Base-by-base conservation (phyloP, 805 yeast genomes). In the Debaryomyces tyrocola region DNA sequence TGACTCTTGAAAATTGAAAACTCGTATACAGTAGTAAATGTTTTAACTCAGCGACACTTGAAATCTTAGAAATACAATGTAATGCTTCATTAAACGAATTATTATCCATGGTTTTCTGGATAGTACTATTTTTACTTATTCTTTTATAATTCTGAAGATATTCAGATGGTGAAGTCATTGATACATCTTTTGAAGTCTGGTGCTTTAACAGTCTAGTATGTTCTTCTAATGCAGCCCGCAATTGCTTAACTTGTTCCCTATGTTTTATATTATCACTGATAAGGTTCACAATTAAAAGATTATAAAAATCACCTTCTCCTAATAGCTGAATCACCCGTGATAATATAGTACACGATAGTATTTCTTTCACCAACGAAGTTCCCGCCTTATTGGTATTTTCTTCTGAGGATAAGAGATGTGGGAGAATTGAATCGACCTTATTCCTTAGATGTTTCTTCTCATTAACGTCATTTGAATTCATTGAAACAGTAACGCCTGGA, bases 231-330 rank as follows among this genome's bases (percentile, higher is more conserved):
- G 88, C 87, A 18, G 77, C 80, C 49, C 96, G 68, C 18, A 91
- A 74, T 52, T 82, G 78, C 48, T 84, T 79, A 0, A 90, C 95
- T 56, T 87, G 89, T 33, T 78, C 78, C 45, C 90, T 70, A 56
- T 89, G 95, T 51, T 82, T 82, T 59, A 91, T 69, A 10, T 85
- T 77, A 27, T 76, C 77, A 3, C 89, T 84, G 1, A 87, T 78
- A 1, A 77, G 61, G 43, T 78, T 77, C 8, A 83, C 82, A 12
- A 90, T 73, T 35, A 74, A 57, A 45, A 81, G 78, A 60, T 91
- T 91, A 80, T 85, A 86, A 49, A 81, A 85, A 59, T 90, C 96
- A 0, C 92, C 80, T 41, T 86, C 91, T 0, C 84, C 66, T 1
- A 85, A 54, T 66, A 85, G 77, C 6, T 68, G 59, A 9, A 89